Evolutionary conservation across 225 moss, liverwort and hornwort genomes (phyloP).

Genomic region (Lunularia cruciata): DNA sequence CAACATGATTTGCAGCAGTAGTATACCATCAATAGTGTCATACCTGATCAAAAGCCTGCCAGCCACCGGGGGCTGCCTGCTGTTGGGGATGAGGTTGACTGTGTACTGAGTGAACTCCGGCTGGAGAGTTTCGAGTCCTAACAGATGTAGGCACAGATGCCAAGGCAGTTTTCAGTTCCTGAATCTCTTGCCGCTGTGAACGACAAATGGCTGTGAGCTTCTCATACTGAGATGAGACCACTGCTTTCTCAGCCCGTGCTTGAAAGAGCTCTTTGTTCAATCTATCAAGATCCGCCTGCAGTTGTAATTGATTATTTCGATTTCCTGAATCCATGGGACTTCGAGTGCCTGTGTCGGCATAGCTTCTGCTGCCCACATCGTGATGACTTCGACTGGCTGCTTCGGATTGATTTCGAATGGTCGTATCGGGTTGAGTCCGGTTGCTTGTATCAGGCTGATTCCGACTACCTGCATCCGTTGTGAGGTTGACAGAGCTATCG

Average conservation of each 20-base stretch:
- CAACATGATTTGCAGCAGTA: background rate
- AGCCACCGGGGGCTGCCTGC: conserved; percentile 34
- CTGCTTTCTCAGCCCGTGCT: conserved; percentile 65
- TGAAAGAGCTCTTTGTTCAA: conserved; percentile 63
- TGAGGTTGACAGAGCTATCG: conserved; percentile 47
- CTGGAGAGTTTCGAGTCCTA: conserved; percentile 28
- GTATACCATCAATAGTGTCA: conserved; percentile 25
- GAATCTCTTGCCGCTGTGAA: conserved; percentile 91
- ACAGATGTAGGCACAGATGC: conserved; percentile 15
- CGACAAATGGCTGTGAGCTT: conserved; percentile 77
- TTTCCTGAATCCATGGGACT: conserved; percentile 20
- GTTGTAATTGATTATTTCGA: conserved; percentile 43
- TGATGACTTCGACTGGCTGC: conserved; percentile 6
- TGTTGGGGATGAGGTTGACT: conserved; percentile 47
- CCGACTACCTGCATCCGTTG: conserved; percentile 21
- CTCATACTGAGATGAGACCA: conserved; percentile 63
- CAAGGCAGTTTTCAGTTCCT: conserved; percentile 63
- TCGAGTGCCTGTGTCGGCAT: conserved; percentile 4
- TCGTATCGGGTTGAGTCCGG: conserved; percentile 49
- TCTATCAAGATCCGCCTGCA: conserved; percentile 70
- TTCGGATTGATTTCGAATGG: conserved; percentile 9
- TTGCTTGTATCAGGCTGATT: conserved; percentile 44
- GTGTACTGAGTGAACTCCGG: conserved; percentile 10
- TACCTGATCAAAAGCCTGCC: conserved; percentile 84
- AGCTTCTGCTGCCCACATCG: conserved; percentile 2